phyloP scores from a whole-genome alignment of 169 alveolate species.

The Eimeria necatrix region DNA sequence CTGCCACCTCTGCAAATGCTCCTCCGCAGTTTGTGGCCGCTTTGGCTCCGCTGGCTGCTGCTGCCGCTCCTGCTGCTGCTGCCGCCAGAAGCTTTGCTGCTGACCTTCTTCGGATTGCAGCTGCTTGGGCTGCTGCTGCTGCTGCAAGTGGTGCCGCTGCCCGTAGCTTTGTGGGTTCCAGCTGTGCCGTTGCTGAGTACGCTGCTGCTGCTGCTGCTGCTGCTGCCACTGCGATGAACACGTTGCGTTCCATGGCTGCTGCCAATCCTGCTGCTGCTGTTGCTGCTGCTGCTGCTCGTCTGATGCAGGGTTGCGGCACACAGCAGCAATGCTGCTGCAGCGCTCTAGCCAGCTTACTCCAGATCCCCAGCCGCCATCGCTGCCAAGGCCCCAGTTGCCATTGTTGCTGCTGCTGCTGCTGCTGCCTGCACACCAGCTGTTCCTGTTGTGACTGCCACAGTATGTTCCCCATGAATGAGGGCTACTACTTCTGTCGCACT shows the following conservation, averaged over 20 bases:
- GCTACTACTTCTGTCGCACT: neutral
- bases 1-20: constrained; percentile 1
- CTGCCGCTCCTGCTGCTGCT: constrained; percentile 5
- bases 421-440: constrained; percentile 38
- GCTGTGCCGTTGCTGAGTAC: constrained; percentile 21
- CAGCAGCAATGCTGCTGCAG: constrained; percentile 64
- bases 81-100: constrained; percentile 21
- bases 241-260: constrained; percentile 4
- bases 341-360: constrained; percentile 62
- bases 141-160: constrained; percentile 30
- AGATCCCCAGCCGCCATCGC: constrained; percentile 10
- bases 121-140: constrained; percentile 32
- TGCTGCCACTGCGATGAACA: neutral
- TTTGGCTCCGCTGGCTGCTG: neutral
- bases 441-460: constrained; percentile 38
- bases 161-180: neutral
- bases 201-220: constrained; percentile 17
- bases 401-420: constrained; percentile 65
- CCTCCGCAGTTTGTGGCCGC: neutral
- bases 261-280: constrained; percentile 30
- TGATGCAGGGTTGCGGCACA: constrained; percentile 45
- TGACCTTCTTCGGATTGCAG: neutral
- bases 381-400: neutral
- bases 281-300: constrained; percentile 16
- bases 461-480: neutral